Evolutionary conservation across 768 basidiomycete species (phyloP).

Genomic region (Naganishia randhawae): DNA sequence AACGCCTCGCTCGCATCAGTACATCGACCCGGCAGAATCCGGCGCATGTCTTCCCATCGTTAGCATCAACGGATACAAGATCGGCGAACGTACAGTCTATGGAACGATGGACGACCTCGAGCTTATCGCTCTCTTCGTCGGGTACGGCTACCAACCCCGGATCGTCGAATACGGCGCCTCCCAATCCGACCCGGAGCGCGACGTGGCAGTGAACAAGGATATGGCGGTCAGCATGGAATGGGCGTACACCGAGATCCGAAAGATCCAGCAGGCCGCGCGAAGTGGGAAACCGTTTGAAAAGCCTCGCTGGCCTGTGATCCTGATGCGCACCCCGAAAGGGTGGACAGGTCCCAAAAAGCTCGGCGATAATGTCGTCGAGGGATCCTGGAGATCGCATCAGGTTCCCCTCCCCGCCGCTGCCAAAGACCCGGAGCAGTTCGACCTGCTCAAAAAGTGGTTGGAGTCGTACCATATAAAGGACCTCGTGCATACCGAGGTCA

Average conservation of each 20-base stretch:
- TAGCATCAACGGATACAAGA: conserved; percentile 66
- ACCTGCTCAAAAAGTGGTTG: conserved; percentile 68
- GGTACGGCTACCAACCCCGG: conserved; percentile 80
- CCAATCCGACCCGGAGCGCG: conserved; percentile 51
- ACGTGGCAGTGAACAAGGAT: conserved; percentile 61
- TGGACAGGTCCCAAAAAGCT: conserved; percentile 66
- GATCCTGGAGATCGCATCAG: conserved; percentile 81
- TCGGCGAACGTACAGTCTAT: conserved; percentile 81
- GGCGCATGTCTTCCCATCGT: conserved; percentile 89
- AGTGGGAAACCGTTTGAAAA: conserved; percentile 71
- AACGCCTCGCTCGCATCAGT: too few relatives aligned
- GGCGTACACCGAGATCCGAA: conserved; percentile 57
- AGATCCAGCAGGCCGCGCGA: conserved; percentile 76
- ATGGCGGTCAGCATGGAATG: conserved; percentile 78
- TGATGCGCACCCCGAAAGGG: conserved; percentile 81
- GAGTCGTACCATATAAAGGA: conserved; percentile 65
- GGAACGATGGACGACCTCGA: conserved; percentile 90
- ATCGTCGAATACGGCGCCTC: conserved; percentile 61
- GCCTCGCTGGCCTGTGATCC: conserved; percentile 85
- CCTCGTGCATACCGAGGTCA: conserved; percentile 57
- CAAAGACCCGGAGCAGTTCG: conserved; percentile 63
- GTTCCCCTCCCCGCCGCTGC: conserved; percentile 76
- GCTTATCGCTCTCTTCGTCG: conserved; percentile 53
- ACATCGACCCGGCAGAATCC: conserved; percentile 80
- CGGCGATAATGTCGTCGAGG: conserved; percentile 70